Percentiles rank a stretch among this genome's conserved stretches.
Evolutionary conservation across 2,329 filamentous ascomycete genomes (phyloP).

Genomic region (Calonectria ilicicola): DNA sequence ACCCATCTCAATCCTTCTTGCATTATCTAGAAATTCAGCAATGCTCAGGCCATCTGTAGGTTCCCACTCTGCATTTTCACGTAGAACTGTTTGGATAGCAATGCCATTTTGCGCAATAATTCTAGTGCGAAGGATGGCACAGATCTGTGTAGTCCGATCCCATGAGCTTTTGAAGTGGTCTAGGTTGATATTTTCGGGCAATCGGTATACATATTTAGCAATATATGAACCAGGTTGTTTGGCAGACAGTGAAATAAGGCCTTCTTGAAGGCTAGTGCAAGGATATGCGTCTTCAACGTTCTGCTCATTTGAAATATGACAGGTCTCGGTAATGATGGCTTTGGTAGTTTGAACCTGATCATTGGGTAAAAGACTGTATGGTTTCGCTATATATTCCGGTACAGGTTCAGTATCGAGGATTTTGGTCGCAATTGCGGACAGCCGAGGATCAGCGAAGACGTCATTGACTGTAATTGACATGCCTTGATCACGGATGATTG

Average conservation of each 20-base stretch:
- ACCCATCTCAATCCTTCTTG: not conserved
- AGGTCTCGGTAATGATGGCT: not conserved
- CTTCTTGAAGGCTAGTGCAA: constrained; percentile 50
- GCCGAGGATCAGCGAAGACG: constrained; percentile 48
- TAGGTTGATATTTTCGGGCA: not conserved
- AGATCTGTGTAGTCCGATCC: not conserved
- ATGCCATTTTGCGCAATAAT: not conserved
- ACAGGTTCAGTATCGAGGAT: constrained; percentile 24
- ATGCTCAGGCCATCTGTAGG: not conserved
- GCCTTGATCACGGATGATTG: not conserved
- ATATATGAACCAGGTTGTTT: constrained; percentile 23
- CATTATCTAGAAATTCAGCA: not conserved
- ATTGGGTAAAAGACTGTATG: not conserved
- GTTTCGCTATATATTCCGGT: not conserved
- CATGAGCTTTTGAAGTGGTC: not conserved
- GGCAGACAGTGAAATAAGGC: constrained; percentile 43
- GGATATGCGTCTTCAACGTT: constrained; percentile 36
- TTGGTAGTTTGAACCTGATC: not conserved
- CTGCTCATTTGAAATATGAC: not conserved
- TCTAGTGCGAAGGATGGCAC: not conserved
- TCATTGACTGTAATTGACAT: constrained; percentile 46
- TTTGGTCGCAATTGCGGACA: not conserved
- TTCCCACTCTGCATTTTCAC: not conserved
- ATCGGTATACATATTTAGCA: constrained; percentile 7
- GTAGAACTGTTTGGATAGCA: not conserved